Conservation (phyloP, 2,329 filamentous ascomycete genomes). For the Colletotrichum sublineola region DNA sequence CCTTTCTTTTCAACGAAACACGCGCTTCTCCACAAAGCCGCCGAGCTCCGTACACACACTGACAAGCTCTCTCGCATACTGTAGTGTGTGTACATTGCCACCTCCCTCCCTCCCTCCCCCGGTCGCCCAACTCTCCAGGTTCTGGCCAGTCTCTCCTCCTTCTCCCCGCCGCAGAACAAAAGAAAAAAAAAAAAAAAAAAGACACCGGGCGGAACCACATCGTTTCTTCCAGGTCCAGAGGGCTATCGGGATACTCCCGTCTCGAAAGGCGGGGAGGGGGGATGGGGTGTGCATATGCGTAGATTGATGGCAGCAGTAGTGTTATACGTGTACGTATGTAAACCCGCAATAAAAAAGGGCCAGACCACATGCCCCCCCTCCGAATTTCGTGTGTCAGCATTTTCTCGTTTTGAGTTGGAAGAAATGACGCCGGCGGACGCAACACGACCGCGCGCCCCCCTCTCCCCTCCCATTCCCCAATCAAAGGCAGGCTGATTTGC, state of each 20-base stretch:
- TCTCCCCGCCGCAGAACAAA: no score
- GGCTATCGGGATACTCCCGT: neutral
- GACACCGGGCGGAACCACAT: slow-evolving; percentile 16
- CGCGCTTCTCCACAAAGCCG: slow-evolving; percentile 34
- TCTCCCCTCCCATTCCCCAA: no score
- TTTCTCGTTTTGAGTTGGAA: neutral
- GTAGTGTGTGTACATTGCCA: no score
- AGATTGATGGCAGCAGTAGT: neutral
- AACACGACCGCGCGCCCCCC: neutral
- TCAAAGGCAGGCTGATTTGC: neutral
- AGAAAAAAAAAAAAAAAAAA: neutral
- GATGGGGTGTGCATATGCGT: neutral
- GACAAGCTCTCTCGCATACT: neutral
- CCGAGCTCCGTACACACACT: slow-evolving; percentile 14
- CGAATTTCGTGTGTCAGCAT: neutral
- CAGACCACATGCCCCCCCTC: neutral
- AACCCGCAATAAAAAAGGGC: neutral
- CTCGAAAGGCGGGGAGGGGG: no score
- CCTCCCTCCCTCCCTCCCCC: neutral
- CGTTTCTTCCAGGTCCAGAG: neutral
- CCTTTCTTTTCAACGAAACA: slow-evolving; percentile 4
- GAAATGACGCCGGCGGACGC: neutral
- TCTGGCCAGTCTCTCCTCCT: neutral
- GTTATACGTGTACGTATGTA: neutral
- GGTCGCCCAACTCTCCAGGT: neutral